Evolutionary conservation across 257 asterid genomes (phyloP).

Genomic region (Solanum raphanifolium): DNA sequence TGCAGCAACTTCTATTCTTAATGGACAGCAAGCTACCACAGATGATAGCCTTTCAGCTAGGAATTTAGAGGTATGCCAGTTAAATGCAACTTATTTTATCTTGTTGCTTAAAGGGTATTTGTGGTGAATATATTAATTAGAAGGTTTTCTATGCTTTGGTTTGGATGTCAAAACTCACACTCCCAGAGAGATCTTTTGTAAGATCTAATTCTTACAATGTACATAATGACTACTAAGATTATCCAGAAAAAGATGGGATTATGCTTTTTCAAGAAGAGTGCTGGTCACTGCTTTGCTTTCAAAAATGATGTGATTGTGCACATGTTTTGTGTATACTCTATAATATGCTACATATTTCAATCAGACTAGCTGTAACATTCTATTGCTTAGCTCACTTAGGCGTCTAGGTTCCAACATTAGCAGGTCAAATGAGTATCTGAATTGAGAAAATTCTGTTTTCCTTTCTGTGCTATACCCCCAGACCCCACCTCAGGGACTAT

Average conservation of each 20-base stretch:
- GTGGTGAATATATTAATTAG: neutral
- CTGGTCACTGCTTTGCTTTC: neutral
- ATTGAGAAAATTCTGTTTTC: neutral
- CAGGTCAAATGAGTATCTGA: neutral
- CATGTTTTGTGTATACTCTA: neutral
- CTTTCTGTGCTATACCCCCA: neutral
- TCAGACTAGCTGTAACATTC: neutral
- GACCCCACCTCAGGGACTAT: neutral
- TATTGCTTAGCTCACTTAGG: neutral
- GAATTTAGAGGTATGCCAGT: slow-evolving; percentile 67
- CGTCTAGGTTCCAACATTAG: neutral
- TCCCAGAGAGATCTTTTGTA: neutral
- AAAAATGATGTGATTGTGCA: neutral
- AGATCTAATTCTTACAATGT: neutral
- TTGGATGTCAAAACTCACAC: neutral
- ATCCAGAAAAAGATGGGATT: neutral
- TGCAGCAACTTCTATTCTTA: slow-evolving; percentile 78
- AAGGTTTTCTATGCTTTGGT: neutral
- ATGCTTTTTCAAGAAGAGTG: neutral
- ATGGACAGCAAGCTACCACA: slow-evolving; percentile 60
- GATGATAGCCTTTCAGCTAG: slow-evolving; percentile 88
- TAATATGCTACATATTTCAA: neutral
- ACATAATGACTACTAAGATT: neutral
- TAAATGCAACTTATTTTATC: neutral
- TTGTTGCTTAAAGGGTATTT: neutral